These are phyloP conservation scores for Fragaria vesca DNA, from an alignment of 306 rosid genomes.

Conservation along the genomic window DNA sequence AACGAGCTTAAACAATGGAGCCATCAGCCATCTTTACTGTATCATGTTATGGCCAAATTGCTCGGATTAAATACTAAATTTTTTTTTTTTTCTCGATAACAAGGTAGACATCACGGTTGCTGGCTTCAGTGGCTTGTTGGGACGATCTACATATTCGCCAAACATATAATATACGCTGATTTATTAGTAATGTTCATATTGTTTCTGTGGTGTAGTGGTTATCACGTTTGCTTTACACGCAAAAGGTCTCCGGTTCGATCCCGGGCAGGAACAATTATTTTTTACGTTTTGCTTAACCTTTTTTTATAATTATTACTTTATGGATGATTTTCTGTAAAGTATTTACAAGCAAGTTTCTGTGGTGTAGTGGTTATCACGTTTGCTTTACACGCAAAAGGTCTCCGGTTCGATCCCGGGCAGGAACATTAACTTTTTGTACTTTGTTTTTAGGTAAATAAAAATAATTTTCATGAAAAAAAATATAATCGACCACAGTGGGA, in stretches of 20 bases:
- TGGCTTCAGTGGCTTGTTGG: too few relatives aligned
- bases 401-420: conserved; percentile 93
- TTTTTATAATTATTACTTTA: too few relatives aligned
- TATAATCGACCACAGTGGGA: conserved; percentile 20
- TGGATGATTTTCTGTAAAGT: accelerated
- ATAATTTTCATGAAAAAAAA: background rate
- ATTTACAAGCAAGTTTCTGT: conserved; percentile 22
- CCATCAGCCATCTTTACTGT: too few relatives aligned
- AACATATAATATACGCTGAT: too few relatives aligned
- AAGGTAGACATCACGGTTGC: too few relatives aligned
- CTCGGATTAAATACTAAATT: too few relatives aligned
- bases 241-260: conserved; percentile 91
- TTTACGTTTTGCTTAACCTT: too few relatives aligned
- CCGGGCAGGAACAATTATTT: conserved; percentile 66
- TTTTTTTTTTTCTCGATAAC: too few relatives aligned
- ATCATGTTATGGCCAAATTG: too few relatives aligned
- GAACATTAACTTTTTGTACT: conserved; percentile 13
- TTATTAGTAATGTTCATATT: too few relatives aligned
- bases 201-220: conserved; percentile 87
- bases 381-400: conserved; percentile 94
- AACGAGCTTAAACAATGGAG: too few relatives aligned
- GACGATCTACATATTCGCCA: too few relatives aligned
- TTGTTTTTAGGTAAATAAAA: background rate
- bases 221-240: conserved; percentile 94
- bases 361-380: conserved; percentile 97